Percentiles rank a stretch among this genome's conserved stretches.
These are phyloP conservation scores for Aurantiochytrium sp. DNA, from an alignment of 108 stramenopile species.

Conservation along the genomic window DNA sequence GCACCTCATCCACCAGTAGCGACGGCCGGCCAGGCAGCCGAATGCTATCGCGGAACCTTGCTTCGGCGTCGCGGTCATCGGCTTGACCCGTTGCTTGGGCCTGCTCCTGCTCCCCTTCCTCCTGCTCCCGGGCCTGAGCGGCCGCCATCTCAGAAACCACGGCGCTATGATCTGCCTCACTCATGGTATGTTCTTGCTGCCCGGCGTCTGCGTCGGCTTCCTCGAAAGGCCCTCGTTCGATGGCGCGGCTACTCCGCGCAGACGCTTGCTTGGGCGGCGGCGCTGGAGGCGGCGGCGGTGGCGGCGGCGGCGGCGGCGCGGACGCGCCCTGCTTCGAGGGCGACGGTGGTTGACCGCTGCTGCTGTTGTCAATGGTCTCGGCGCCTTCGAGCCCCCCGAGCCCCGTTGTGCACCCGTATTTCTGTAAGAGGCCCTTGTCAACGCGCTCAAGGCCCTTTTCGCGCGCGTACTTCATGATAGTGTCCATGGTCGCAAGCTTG, in stretches of 20 bases:
- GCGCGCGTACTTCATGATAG: background rate
- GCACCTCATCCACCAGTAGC: background rate
- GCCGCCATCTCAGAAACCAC: too few species aligned
- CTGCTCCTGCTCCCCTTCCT: background rate
- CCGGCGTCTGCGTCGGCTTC: too few species aligned
- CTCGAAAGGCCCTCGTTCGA: too few species aligned
- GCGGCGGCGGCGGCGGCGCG: background rate
- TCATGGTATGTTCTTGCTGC: too few species aligned
- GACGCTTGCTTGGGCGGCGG: too few species aligned
- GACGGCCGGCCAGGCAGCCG: background rate
- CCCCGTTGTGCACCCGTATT: constrained; percentile 10
- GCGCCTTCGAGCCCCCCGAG: background rate
- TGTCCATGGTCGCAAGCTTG: background rate
- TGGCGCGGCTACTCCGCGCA: too few species aligned
- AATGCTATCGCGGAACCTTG: background rate
- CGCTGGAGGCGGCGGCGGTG: too few species aligned
- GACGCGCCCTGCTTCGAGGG: background rate
- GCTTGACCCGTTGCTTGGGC: background rate
- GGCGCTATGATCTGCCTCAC: too few species aligned
- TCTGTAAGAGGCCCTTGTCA: background rate
- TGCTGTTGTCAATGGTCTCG: background rate
- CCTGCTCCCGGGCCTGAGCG: background rate
- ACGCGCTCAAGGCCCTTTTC: background rate
- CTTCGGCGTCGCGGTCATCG: background rate
- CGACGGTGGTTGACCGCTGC: background rate